Base-by-base conservation (phyloP, 2,329 filamentous ascomycete genomes). In the Aspergillus arachidicola region DNA sequence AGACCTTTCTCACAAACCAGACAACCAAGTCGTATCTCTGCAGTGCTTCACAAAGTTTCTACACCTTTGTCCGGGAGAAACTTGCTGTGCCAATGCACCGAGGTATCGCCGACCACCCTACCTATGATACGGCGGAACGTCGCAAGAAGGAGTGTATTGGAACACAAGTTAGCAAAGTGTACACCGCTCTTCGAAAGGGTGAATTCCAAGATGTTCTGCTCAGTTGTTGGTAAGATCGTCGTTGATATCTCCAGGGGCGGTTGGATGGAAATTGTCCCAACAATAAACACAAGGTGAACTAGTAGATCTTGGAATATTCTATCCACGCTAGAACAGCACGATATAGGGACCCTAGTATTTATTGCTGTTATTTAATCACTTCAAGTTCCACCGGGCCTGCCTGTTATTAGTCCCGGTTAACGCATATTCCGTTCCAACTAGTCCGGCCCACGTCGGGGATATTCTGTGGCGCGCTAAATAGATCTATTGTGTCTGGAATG, bases 1-100 rank as follows among this genome's bases (percentile, higher is more conserved):
- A 60, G 6, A n/a, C 16, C 2, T 71, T 71, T 41, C 59, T 72
- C 58, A 43, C 36, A 2, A 16, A 45, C 1, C 65, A 58, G 19
- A 69, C 64, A 1, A 72, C 66, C 0, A 38, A 56, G 12, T 12
- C 32, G 1, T 68, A 75, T 46, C 73, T 80, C 1, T 74, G 79
- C 34, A 55, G 61, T 9, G 71, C 73, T 5, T 75, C 77, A 10
- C 64, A 62, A 23, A 66, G 57, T 2, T 62, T 80, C 23, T 81
- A 81, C 68, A 53, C 46, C 3, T 77, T 75, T 60, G 75, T 81
- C 9, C 74, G 79, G 2, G 62, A 68, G 11, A 71, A 71, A 6
- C 69, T 81, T 21, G 65, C 61, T 1, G 70, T 81, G 14, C 72
- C 73, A 5, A 68, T 77, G 64, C 73, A 76, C 59, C 71, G 70